These are phyloP conservation scores for Penstemon barbatus DNA, from an alignment of 257 asterid genomes.

Conservation along the genomic window DNA sequence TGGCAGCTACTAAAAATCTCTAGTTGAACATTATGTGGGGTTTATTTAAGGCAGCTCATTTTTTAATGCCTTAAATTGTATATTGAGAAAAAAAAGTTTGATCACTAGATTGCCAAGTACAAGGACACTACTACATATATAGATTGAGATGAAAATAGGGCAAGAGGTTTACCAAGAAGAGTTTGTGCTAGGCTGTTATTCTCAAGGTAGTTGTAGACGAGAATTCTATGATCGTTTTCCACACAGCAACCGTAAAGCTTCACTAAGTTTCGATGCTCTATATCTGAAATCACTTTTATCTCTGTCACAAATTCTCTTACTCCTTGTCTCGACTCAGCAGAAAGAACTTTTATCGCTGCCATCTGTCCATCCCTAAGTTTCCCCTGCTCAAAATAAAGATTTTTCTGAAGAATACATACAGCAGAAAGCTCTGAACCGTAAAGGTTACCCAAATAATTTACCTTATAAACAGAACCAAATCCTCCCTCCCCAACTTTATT, in stretches of 20 bases:
- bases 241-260: constrained; percentile 93
- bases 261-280: constrained; percentile 79
- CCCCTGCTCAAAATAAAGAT: constrained; percentile 49
- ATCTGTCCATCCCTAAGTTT: constrained; percentile 69
- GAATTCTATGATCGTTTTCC: constrained; percentile 74
- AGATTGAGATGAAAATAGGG: constrained; percentile 14
- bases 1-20: no score
- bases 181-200: constrained; percentile 83
- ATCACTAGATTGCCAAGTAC: neutral
- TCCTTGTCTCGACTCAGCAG: constrained; percentile 84
- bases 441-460: constrained; percentile 21
- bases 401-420: constrained; percentile 10
- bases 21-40: no score
- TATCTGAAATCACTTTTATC: constrained; percentile 78
- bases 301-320: constrained; percentile 86
- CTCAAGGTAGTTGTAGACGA: constrained; percentile 89
- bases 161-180: constrained; percentile 69
- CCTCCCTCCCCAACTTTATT: constrained; percentile 97
- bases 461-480: constrained; percentile 92
- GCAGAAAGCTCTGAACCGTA: constrained; percentile 19
- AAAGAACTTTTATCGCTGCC: constrained; percentile 93
- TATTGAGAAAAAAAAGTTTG: neutral
- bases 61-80: no score
- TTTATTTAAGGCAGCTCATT: no score
- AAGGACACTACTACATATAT: neutral